Evolutionary conservation across 2,329 filamentous ascomycete genomes (phyloP).

Genomic region (Colletotrichum siamense): DNA sequence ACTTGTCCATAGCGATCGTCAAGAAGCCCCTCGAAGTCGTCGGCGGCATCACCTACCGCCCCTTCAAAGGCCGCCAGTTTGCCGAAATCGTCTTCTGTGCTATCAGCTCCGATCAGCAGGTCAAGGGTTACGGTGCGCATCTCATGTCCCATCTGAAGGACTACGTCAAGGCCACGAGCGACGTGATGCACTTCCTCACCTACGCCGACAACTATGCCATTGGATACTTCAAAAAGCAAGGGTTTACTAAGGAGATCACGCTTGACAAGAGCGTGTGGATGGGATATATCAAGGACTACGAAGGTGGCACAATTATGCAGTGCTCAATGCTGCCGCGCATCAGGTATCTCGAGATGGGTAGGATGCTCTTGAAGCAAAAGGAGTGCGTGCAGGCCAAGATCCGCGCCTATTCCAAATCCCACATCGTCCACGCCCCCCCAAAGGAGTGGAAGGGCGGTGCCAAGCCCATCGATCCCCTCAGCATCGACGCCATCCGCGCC

Average conservation of each 20-base stretch:
- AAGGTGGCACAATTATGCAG: constrained; percentile 99
- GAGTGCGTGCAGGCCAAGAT: constrained; percentile 96
- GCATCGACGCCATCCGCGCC: constrained; percentile 85
- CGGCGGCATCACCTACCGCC: constrained; percentile 94
- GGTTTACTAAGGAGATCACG: constrained; percentile 98
- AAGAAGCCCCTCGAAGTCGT: constrained; percentile 97
- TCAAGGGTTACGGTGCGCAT: constrained; percentile 97
- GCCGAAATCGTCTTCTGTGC: constrained; percentile 99
- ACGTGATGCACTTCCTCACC: constrained; percentile 98
- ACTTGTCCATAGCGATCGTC: constrained; percentile 95
- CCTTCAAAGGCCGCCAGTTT: constrained; percentile 90
- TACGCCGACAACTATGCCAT: constrained; percentile 99
- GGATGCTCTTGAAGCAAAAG: constrained; percentile 97
- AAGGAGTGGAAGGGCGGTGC: constrained; percentile 83
- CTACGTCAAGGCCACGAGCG: constrained; percentile 95
- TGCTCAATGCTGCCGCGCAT: constrained; percentile 96
- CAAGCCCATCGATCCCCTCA: constrained; percentile 80
- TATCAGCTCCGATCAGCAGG: constrained; percentile 96
- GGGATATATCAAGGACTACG: constrained; percentile 99
- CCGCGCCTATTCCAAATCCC: constrained; percentile 85
- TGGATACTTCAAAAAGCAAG: constrained; percentile 99
- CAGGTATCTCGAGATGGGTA: constrained; percentile 88
- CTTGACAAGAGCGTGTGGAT: constrained; percentile 92
- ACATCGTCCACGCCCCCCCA: constrained; percentile 85
- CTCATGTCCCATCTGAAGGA: constrained; percentile 98